phyloP scores from a whole-genome alignment of 2,329 filamentous ascomycete genomes.

The Coniosporium tulheliwenetii region DNA sequence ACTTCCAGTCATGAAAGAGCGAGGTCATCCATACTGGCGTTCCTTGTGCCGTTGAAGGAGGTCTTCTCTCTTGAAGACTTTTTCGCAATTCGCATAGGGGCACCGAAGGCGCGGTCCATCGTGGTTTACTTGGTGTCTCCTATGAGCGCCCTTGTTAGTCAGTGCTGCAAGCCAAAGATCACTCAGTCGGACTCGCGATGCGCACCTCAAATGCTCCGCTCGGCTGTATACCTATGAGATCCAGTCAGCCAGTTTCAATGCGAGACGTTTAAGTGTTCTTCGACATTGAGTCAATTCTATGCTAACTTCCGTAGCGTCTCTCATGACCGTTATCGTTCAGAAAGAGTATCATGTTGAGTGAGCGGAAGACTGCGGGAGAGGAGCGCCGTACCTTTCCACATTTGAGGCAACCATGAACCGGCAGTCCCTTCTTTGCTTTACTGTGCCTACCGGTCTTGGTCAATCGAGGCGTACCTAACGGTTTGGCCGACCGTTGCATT shows the following conservation, averaged over 20 bases:
- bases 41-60: slow-evolving; percentile 28
- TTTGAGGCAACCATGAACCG: slow-evolving; percentile 25
- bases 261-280: not conserved
- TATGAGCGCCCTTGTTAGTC: slow-evolving; percentile 6
- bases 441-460: slow-evolving; percentile 30
- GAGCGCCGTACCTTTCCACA: slow-evolving; percentile 27
- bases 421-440: slow-evolving; percentile 31
- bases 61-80: slow-evolving; percentile 27
- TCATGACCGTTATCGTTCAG: not conserved
- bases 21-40: slow-evolving; percentile 22
- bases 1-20: not conserved
- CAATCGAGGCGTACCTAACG: slow-evolving; percentile 19
- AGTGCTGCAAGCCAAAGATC: not conserved
- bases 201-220: slow-evolving; percentile 29
- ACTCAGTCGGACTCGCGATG: not conserved
- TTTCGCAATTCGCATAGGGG: slow-evolving; percentile 23
- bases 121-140: slow-evolving; percentile 32
- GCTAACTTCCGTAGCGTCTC: not conserved
- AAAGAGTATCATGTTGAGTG: not conserved
- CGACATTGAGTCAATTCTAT: not conserved
- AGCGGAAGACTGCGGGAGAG: not conserved
- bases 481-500: slow-evolving; percentile 18
- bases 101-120: slow-evolving; percentile 24
- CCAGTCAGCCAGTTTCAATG: not conserved
- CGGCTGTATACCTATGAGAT: slow-evolving; percentile 26